phyloP scores from a whole-genome alignment of 2,329 filamentous ascomycete genomes.

The Sarocladium oryzae region DNA sequence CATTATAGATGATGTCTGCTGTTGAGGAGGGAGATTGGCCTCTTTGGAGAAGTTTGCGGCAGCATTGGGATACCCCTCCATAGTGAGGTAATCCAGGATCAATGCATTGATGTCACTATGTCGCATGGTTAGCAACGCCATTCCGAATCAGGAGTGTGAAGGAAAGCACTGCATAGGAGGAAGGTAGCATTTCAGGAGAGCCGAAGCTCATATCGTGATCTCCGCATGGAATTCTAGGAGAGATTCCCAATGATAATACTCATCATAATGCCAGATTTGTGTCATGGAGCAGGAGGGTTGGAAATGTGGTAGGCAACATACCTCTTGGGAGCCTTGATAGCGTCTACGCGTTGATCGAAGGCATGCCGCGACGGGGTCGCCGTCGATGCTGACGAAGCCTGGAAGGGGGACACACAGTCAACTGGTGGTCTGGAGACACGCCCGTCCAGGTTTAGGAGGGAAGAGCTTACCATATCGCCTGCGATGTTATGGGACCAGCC shows the following conservation, averaged over 20 bases:
- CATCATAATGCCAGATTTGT: slow-evolving; percentile 52
- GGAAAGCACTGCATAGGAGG: slow-evolving; percentile 9
- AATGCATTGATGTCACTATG: slow-evolving; percentile 87
- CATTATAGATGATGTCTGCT: slow-evolving; percentile 66
- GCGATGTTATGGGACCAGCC: slow-evolving; percentile 8
- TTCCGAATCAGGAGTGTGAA: slow-evolving; percentile 3
- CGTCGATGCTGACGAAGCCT: slow-evolving; percentile 69
- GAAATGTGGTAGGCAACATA: slow-evolving; percentile 41
- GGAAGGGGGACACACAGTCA: slow-evolving; percentile 10
- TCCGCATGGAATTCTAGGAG: slow-evolving; percentile 96
- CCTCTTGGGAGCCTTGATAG: slow-evolving; percentile 85
- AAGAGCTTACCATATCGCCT: slow-evolving; percentile 14
- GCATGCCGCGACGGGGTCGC: slow-evolving; percentile 63
- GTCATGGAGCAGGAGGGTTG: slow-evolving; percentile 6
- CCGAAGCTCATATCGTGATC: slow-evolving; percentile 63
- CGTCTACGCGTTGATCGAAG: slow-evolving; percentile 77
- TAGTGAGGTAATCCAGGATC: slow-evolving; percentile 94
- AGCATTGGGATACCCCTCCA: slow-evolving; percentile 88
- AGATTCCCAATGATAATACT: slow-evolving; percentile 99
- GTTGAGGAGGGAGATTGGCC: slow-evolving; percentile 74
- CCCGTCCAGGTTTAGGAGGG: too few relatives aligned
- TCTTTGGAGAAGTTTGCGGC: slow-evolving; percentile 91
- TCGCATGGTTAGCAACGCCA: slow-evolving; percentile 19
- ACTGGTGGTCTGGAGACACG: too few relatives aligned
- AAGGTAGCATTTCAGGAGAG: slow-evolving; percentile 48